Base-by-base conservation (phyloP, 768 basidiomycete genomes). In the Neoboletus brunneissimus region DNA sequence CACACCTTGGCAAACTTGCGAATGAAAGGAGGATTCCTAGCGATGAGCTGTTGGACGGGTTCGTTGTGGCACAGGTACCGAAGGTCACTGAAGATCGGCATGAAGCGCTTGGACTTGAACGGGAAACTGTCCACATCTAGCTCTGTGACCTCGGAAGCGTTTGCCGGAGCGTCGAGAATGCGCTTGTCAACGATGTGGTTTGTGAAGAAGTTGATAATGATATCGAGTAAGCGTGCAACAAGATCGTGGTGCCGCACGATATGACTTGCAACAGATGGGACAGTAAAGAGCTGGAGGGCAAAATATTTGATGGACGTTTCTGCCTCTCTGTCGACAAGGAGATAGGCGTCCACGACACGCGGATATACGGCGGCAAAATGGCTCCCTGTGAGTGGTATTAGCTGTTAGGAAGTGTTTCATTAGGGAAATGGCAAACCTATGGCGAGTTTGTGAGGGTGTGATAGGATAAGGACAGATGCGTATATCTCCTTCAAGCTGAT, bases 241-340 rank as follows among this genome's bases (percentile, higher is more conserved):
- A 97, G 82, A 59, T 82, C 79, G 66, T 89, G 85, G 55, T 86
- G 79, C 8, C 80, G 77, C 20, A 91, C 89, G 48, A 96, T 85
- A 62, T 93, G 86, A 1, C 81, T 78, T 6, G 91, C 87, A 49
- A 95, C 85, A 2, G 87, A 89, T 0, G 94, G 94, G 1, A 93
- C 88, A 0, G 94, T 94, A 75, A 97, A 97, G 34, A 98, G 80
- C 66, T 97, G 93, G 6, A 96, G 79, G 16, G 92, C 89, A 59
- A 96, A 91, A 68, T 93, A 94, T 66, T 95, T 90, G 76, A 98
- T 89, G 16, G 91, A 94, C 8, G 92, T 93, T 68, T 99, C 97
- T 1, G 91, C 88, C 69, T 99, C 96, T 13, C 95, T 83, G 64
- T 98, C 97, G 22, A 90, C 84, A 44, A 96, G 84, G 10, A 98